Evolutionary conservation across 2,329 filamentous ascomycete species (phyloP).

Genomic region (Colletotrichum sp.): DNA sequence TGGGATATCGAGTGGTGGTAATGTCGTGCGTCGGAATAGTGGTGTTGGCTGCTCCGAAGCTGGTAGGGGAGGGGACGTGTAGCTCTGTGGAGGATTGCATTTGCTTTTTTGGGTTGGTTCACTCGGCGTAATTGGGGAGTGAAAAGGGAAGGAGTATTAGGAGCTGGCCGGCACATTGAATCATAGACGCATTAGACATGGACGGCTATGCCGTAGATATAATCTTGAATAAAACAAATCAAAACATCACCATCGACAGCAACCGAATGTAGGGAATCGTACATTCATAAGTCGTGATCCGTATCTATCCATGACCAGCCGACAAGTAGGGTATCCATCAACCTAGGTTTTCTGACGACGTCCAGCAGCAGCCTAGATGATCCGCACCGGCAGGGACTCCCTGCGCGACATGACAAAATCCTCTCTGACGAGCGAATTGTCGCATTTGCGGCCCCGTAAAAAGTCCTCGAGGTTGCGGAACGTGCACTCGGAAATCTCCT

Average conservation of each 20-base stretch:
- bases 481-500: constrained; percentile 66
- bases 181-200: not conserved
- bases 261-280: not conserved
- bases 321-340: not conserved
- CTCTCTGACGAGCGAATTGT: constrained; percentile 38
- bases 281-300: constrained; percentile 11
- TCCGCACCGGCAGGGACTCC: constrained; percentile 34
- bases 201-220: not conserved
- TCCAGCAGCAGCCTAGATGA: constrained; percentile 26
- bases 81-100: not conserved
- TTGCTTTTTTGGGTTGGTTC: not conserved
- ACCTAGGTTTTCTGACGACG: not conserved
- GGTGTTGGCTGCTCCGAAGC: not conserved
- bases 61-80: not conserved
- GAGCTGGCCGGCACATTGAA: not conserved
- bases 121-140: not conserved
- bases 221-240: not conserved
- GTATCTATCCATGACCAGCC: not conserved
- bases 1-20: not conserved
- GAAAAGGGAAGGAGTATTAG: not conserved
- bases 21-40: not conserved
- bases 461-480: constrained; percentile 60
- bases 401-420: constrained; percentile 19
- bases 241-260: not conserved
- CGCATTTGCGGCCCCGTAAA: constrained; percentile 33